Evolutionary conservation across 495 filamentous ascomycete genomes (phyloP), one percentile per base, ranked within the genome.

Genomic region (Penicillium coffeae): DNA sequence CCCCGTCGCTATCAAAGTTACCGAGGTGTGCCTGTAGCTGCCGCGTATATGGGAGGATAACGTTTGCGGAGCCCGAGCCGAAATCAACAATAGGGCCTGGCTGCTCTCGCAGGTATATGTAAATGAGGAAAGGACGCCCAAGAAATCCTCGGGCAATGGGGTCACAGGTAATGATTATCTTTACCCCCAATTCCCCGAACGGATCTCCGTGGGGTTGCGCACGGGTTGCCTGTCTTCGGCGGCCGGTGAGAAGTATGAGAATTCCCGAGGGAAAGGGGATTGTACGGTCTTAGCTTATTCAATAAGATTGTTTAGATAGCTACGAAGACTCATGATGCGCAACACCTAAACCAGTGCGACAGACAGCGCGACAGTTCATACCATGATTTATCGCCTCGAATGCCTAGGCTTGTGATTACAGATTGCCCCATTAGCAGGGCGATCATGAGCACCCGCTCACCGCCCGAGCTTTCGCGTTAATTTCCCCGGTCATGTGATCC

Each of bases 211-310:
- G 59, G 59, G 62, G 59, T 53, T 60, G 46, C 15, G 25, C 42
- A 37, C 47, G 42, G 50, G 54, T 43, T 50, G 51, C 42, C 61
- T 62, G 34, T 45, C 55, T 69, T 70, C 58, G 70, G 70, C 27
- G 51, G 48, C 60, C 70, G 70, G 70, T 71, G 70, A 71, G 56
- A 9, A 21, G 10, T 22, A 12, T 22, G 13, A 25, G 21, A 25
- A 32, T 43, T 45, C 55, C 57, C 55, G 54, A 54, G 48, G 50
- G 32, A 51, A 53, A 56, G 12, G 2, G 21, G 8, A 6, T 37
- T n/a, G n/a, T n/a, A n/a, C n/a, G n/a, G n/a, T n/a, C n/a, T n/a
- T n/a, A n/a, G n/a, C n/a, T 30, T 30, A 30, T 30, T 30, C 25
- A 30, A 30, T 30, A 30, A 4, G 25, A 10, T 30, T 4, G 25